phyloP scores from a whole-genome alignment of 371 early-diverging fungal genomes.

The Mortierella sp. region DNA sequence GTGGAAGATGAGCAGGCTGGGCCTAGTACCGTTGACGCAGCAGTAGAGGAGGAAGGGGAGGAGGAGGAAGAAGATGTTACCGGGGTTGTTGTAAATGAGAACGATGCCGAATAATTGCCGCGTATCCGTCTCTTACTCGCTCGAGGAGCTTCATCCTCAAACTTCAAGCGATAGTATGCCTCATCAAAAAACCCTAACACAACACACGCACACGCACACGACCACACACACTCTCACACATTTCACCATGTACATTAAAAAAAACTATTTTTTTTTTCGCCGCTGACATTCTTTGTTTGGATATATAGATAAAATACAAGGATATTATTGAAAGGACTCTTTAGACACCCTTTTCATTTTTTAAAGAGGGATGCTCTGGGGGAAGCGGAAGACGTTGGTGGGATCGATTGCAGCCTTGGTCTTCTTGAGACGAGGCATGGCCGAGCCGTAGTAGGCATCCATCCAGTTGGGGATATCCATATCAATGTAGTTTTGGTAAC shows the following conservation, averaged over 20 bases:
- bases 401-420: slow-evolving; percentile 58
- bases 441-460: slow-evolving; percentile 59
- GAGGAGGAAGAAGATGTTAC: background rate
- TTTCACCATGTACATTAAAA: slow-evolving; percentile 9
- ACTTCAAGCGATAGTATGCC: background rate
- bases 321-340: background rate
- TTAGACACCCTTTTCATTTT: slow-evolving; percentile 9
- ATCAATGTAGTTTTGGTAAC: slow-evolving; percentile 60
- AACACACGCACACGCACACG: background rate
- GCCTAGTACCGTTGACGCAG: background rate
- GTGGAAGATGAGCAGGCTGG: background rate
- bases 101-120: background rate
- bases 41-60: background rate
- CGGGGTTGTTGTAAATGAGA: background rate
- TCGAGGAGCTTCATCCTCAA: background rate
- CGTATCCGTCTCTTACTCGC: background rate
- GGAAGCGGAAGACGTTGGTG: slow-evolving; percentile 57
- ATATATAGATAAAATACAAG: background rate
- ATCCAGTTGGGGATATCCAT: slow-evolving; percentile 47
- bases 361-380: slow-evolving; percentile 59
- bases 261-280: background rate
- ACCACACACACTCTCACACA: background rate
- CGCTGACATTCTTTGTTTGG: background rate
- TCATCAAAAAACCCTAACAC: background rate
- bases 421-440: slow-evolving; percentile 37